Evolutionary conservation across 139 green algal species (phyloP), one percentile per base, ranked within the genome.

Genomic region (Trebouxia sp.): DNA sequence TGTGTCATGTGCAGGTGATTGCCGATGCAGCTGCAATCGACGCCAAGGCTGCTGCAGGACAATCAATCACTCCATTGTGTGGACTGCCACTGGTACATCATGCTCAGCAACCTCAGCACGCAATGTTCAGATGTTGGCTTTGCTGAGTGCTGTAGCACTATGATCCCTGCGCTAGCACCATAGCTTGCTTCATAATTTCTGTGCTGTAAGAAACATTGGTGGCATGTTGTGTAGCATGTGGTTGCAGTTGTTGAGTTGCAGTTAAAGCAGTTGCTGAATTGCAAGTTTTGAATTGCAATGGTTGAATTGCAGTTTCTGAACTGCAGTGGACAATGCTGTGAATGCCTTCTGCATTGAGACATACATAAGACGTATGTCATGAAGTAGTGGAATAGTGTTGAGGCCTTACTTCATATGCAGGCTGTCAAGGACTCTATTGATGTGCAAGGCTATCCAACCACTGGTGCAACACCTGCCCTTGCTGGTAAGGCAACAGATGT

Each of bases 41-140:
- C 53, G 75, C 75, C 51, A 80, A 80, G 51, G 51, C 50, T 26
- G 75, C 75, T 56, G 35, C 51, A 10, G 75, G 51, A 20, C 35
- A 72, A 51, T 37, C 22, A 50, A 80, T 72, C 35, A 53, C 26
- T 5, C 75, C 75, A 35, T 24, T 80, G 75, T 80, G 75, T 24
- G 75, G 75, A 4, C 75, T 80, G 50, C 51, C 51, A 4, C 24
- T 80, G 17, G 75, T 37, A 53, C 14, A 17, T 17, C 20, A 17
- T 53, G 47, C 47, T 53, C 45, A 51, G n/a, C n/a, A n/a, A n/a
- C n/a, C n/a, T n/a, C n/a, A n/a, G n/a, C n/a, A n/a, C n/a, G n/a
- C n/a, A n/a, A n/a, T n/a, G n/a, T n/a, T n/a, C n/a, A n/a, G n/a
- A n/a, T n/a, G n/a, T n/a, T n/a, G n/a, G n/a, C n/a, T n/a, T n/a